Evolutionary conservation across 805 yeast genomes (phyloP).

Genomic region (Suhomyces canberraensis): DNA sequence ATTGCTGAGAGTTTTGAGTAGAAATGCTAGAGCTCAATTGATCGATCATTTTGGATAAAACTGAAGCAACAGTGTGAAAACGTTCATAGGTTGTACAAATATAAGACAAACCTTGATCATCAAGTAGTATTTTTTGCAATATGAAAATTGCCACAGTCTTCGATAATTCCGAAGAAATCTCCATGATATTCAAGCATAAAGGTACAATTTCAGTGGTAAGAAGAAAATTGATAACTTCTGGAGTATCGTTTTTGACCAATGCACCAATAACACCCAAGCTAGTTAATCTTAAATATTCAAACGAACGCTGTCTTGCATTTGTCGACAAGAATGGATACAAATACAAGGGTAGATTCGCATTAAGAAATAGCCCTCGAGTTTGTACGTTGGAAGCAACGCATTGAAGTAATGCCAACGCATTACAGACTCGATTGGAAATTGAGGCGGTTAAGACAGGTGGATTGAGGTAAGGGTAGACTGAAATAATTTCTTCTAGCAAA

Average conservation of each 20-base stretch:
- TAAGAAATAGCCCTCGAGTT: slow-evolving; percentile 78
- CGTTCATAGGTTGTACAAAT: slow-evolving; percentile 95
- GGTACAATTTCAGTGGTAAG: slow-evolving; percentile 97
- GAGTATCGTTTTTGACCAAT: slow-evolving; percentile 89
- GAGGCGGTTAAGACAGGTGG: slow-evolving; percentile 84
- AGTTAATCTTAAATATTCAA: slow-evolving; percentile 89
- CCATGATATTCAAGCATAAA: slow-evolving; percentile 90
- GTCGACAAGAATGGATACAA: slow-evolving; percentile 93
- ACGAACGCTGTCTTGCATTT: slow-evolving; percentile 84
- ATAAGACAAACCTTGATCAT: slow-evolving; percentile 86
- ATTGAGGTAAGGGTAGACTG: slow-evolving; percentile 83
- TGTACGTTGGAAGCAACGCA: slow-evolving; percentile 96
- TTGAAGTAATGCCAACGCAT: slow-evolving; percentile 89
- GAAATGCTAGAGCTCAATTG: slow-evolving; percentile 57
- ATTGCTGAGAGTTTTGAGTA: slow-evolving; percentile 40
- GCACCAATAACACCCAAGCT: slow-evolving; percentile 97
- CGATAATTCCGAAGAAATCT: slow-evolving; percentile 86
- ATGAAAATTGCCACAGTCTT: slow-evolving; percentile 97
- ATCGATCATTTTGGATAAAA: slow-evolving; percentile 81
- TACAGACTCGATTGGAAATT: slow-evolving; percentile 91
- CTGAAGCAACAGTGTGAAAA: slow-evolving; percentile 90
- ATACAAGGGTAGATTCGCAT: slow-evolving; percentile 89
- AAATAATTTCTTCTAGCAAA: slow-evolving; percentile 80
- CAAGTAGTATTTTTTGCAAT: slow-evolving; percentile 86
- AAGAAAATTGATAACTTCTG: slow-evolving; percentile 88